These are phyloP conservation scores for Amanita muscaria DNA, from an alignment of 768 basidiomycete genomes.

Conservation along the genomic window DNA sequence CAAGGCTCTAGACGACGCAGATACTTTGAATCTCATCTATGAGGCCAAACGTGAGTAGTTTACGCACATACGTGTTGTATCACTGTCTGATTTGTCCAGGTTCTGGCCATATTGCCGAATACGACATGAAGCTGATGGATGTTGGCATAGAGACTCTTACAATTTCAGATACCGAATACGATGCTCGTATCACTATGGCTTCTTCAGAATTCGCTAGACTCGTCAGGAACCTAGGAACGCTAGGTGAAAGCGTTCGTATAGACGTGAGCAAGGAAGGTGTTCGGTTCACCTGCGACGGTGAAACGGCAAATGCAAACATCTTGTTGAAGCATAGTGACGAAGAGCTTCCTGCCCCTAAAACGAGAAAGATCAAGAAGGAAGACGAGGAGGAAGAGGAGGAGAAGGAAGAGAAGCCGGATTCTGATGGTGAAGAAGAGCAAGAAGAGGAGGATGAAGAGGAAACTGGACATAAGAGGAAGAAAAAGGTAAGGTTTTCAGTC, in stretches of 20 bases:
- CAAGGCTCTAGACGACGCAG: slow-evolving; percentile 86
- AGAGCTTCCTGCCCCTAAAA: slow-evolving; percentile 33
- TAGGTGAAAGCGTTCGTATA: slow-evolving; percentile 93
- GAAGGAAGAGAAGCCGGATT: slow-evolving; percentile 15
- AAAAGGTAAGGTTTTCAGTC: slow-evolving; percentile 48
- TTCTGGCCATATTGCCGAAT: slow-evolving; percentile 90
- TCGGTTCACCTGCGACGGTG: slow-evolving; percentile 86
- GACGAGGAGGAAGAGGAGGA: slow-evolving; percentile 48
- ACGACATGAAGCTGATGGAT: slow-evolving; percentile 99
- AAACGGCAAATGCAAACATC: slow-evolving; percentile 86
- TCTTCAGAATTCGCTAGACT: slow-evolving; percentile 86
- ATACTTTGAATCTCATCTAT: slow-evolving; percentile 81
- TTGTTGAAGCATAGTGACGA: slow-evolving; percentile 70
- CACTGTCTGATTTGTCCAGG: slow-evolving; percentile 32
- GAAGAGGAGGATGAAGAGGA: slow-evolving; percentile 44
- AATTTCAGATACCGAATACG: slow-evolving; percentile 97
- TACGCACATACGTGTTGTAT: too few species aligned
- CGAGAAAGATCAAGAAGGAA: slow-evolving; percentile 30
- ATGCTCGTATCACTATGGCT: slow-evolving; percentile 83
- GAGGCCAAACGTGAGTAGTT: slow-evolving; percentile 72
- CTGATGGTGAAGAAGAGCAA: slow-evolving; percentile 46
- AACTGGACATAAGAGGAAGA: slow-evolving; percentile 64
- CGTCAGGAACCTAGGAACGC: slow-evolving; percentile 79
- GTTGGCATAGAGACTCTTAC: slow-evolving; percentile 92
- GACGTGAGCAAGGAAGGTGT: slow-evolving; percentile 96